Evolutionary conservation across 805 yeast genomes (phyloP).

Genomic region (Starmerella cellae): DNA sequence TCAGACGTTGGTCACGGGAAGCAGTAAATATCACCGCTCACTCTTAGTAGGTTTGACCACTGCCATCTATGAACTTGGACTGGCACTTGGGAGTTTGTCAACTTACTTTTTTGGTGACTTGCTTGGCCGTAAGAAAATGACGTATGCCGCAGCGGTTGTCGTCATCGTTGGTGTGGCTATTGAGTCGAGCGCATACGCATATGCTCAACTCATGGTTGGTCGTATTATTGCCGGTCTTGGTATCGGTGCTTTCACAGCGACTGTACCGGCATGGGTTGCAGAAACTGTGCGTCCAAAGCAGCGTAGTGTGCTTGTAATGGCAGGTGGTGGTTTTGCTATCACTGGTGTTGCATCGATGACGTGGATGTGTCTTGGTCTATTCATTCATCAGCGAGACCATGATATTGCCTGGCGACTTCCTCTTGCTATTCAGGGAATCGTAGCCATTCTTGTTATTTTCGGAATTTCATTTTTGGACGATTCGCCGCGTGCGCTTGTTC

Average conservation of each 20-base stretch:
- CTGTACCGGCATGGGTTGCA: conserved; percentile 64
- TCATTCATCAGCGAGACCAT: conserved; percentile 40
- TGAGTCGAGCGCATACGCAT: conserved; percentile 39
- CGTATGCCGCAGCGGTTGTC: conserved; percentile 32
- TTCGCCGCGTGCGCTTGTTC: conserved; percentile 35
- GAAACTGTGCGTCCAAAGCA: conserved; percentile 48
- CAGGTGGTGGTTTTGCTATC: conserved; percentile 53
- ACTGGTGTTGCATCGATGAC: conserved; percentile 57
- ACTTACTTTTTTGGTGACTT: conserved; percentile 46
- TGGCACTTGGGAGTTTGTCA: conserved; percentile 50
- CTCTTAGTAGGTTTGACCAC: conserved; percentile 23
- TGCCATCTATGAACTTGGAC: conserved; percentile 47
- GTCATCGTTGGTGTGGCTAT: conserved; percentile 47
- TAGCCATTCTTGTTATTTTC: conserved; percentile 34
- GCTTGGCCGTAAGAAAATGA: conserved; percentile 44
- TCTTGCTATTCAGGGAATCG: conserved; percentile 41
- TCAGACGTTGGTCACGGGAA: neutral
- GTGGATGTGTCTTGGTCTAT: conserved; percentile 56
- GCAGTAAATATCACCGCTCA: conserved; percentile 12
- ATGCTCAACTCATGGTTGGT: conserved; percentile 56
- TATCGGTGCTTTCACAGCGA: conserved; percentile 55
- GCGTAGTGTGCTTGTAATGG: conserved; percentile 48
- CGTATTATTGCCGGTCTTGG: conserved; percentile 58
- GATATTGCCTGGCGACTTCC: conserved; percentile 59
- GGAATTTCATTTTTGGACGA: conserved; percentile 36